Evolutionary conservation across 805 yeast genomes (phyloP).

Genomic region (Isabelozyma gotoi): DNA sequence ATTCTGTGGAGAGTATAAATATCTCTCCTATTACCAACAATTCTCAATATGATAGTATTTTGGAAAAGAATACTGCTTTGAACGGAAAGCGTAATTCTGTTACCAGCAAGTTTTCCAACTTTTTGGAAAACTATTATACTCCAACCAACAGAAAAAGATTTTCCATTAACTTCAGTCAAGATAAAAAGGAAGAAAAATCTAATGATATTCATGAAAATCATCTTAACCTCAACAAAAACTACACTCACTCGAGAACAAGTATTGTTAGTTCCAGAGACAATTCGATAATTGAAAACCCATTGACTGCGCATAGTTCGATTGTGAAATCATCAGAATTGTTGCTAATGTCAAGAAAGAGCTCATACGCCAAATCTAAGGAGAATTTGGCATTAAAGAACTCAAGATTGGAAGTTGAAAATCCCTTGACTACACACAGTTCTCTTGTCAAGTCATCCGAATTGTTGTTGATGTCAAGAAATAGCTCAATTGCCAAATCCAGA

Average conservation of each 20-base stretch:
- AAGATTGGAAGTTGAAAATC: background rate
- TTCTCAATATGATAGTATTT: background rate
- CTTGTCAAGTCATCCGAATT: background rate
- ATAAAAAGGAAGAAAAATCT: background rate
- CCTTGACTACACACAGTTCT: too few species aligned
- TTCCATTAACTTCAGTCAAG: slow-evolving; percentile 7
- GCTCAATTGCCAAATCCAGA: background rate
- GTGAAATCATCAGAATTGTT: background rate
- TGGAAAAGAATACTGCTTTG: background rate
- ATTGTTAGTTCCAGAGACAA: background rate
- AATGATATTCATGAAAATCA: background rate
- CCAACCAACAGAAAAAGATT: slow-evolving; percentile 19
- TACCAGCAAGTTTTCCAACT: slow-evolving; percentile 13
- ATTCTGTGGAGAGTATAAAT: slow-evolving; percentile 8
- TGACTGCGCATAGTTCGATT: background rate
- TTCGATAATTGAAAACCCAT: background rate
- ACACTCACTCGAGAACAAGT: background rate
- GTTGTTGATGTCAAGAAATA: background rate
- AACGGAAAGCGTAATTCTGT: slow-evolving; percentile 10
- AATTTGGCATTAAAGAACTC: background rate
- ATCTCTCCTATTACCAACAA: slow-evolving; percentile 10
- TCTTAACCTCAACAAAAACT: background rate
- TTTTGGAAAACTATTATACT: slow-evolving; percentile 17
- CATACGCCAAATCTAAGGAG: background rate
- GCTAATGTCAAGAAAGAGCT: background rate